These are phyloP conservation scores for Monosporascus sp. DNA, from an alignment of 2,329 filamentous ascomycete species.

Conservation along the genomic window DNA sequence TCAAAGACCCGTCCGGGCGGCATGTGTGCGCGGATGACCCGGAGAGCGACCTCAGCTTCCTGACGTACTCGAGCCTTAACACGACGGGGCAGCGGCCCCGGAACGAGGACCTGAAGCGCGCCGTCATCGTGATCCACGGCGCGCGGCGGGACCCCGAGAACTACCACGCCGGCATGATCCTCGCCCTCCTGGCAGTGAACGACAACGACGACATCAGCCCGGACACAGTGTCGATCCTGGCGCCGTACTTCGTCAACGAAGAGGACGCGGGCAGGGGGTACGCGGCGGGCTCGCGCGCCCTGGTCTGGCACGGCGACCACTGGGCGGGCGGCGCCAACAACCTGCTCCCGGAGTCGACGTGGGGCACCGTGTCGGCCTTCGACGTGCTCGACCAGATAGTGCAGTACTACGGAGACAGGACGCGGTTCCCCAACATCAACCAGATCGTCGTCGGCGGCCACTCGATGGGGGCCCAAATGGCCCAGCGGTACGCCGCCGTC, in stretches of 20 bases:
- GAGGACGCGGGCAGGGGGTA: slow-evolving; percentile 5
- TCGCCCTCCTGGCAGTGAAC: background rate
- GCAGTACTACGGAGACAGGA: slow-evolving; percentile 5
- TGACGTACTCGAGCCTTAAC: slow-evolving; percentile 1
- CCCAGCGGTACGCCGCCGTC: slow-evolving; percentile 9
- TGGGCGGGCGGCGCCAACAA: slow-evolving; percentile 9
- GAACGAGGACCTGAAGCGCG: background rate
- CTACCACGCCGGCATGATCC: slow-evolving; percentile 3
- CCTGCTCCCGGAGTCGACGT: slow-evolving; percentile 1
- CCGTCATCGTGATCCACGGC: slow-evolving; percentile 2
- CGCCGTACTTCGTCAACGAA: slow-evolving; percentile 8
- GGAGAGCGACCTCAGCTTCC: slow-evolving; percentile 1
- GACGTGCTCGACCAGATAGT: slow-evolving; percentile 8
- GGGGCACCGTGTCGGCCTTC: slow-evolving; percentile 2
- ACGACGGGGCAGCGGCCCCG: background rate
- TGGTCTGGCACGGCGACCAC: slow-evolving; percentile 5
- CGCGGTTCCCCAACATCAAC: slow-evolving; percentile 7
- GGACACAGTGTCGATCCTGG: slow-evolving; percentile 1
- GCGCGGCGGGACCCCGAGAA: background rate
- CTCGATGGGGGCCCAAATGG: slow-evolving; percentile 7
- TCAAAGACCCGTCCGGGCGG: slow-evolving; percentile 2
- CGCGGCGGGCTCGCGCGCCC: slow-evolving; percentile 1
- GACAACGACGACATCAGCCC: background rate
- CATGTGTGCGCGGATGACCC: slow-evolving; percentile 1
- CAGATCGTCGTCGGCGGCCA: slow-evolving; percentile 9